Base-by-base conservation (phyloP, 768 basidiomycete genomes). In the Leccinellum albellum region DNA sequence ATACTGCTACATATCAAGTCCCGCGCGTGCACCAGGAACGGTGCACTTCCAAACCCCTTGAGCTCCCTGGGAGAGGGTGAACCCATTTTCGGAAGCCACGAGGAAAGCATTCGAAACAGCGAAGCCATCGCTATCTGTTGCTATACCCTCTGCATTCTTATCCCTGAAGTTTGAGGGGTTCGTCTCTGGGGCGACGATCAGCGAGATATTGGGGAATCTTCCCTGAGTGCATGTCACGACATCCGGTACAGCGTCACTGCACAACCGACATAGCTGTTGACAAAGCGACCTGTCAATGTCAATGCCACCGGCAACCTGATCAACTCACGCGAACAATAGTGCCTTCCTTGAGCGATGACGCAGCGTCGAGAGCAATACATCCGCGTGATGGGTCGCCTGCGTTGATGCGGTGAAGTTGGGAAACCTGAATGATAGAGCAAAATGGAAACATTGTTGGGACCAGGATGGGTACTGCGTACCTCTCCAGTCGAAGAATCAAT, bases 301-400 rank as follows among this genome's bases (percentile, higher is more conserved):
- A 21, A 54, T 14, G 10, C 10, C 8, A 14, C 23, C 8, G 13
- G 17, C 8, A 21, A 37, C 49, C 6, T 9, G 31, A 51, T 29
- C 28, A 42, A 62, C 75, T 73, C 73, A 78, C 81, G 73, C 83
- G 81, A 15, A 88, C 80, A 3, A 63, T 57, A 7, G 79, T 72
- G n/a, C 83, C 85, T 14, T 72, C 64, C 3, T 61, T 62, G 2
- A 86, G 87, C 3, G 85, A 80, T 14, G 71, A 73, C 21, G 76
- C 72, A 1, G 81, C 73, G 21, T 83, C 81, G 1, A 91, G 73
- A 1, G 89, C 82, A 14, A 91, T 77, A 4, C 79, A 78, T 3
- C 89, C 89, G 6, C 85, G 79, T 15, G 83, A 83, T 2, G 87
- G 88, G 64, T 87, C 88, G 3, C 89, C 89, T 0, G 88, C 85